phyloP scores from a whole-genome alignment of 345 rosid genomes.

The Camelina sativa region DNA sequence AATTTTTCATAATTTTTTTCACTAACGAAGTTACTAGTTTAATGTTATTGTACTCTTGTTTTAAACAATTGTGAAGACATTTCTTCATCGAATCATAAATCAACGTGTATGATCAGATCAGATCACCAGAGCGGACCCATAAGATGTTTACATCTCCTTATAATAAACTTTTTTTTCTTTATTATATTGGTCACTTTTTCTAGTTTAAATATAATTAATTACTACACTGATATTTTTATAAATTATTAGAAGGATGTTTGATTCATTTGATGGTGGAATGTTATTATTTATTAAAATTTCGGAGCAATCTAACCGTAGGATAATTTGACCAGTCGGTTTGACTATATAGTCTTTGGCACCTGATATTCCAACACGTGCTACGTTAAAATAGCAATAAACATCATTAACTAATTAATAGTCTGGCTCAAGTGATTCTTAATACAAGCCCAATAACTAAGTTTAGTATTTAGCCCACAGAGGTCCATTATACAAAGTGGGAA shows the following conservation, averaged over 20 bases:
- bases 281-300: not conserved
- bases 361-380: not conserved
- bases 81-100: slow-evolving; percentile 29
- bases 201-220: not conserved
- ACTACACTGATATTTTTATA: not conserved
- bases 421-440: not conserved
- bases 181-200: slow-evolving; percentile 24
- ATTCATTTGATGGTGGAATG: not conserved
- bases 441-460: not conserved
- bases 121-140: not conserved
- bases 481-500: slow-evolving; percentile 1
- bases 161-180: not conserved
- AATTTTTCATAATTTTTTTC: not conserved
- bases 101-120: slow-evolving; percentile 10
- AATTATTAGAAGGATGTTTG: not conserved
- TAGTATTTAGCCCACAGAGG: not conserved
- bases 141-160: slow-evolving; percentile 11
- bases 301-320: slow-evolving; percentile 19
- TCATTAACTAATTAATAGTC: not conserved
- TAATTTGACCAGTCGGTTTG: not conserved
- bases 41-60: not conserved
- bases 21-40: not conserved
- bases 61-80: not conserved
- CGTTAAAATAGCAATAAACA: slow-evolving; percentile 1
- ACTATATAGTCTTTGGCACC: not conserved